phyloP scores from a whole-genome alignment of 148 eudicot species.

The Limonium bicolor region DNA sequence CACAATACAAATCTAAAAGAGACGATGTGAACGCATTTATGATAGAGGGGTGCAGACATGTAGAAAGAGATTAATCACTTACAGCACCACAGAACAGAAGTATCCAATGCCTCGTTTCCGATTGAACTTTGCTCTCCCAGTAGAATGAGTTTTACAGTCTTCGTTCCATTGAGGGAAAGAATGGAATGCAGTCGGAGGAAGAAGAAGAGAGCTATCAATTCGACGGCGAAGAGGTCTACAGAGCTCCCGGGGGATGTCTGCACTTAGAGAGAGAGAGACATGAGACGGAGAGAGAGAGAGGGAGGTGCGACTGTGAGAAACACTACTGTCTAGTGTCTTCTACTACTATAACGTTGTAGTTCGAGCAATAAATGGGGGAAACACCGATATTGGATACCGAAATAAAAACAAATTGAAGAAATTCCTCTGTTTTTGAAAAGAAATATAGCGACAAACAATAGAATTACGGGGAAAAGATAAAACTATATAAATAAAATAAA shows the following conservation, averaged over 20 bases:
- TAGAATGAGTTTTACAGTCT: background rate
- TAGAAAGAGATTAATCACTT: background rate
- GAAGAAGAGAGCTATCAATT: conserved; percentile 1
- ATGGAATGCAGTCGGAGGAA: background rate
- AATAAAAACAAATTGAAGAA: background rate
- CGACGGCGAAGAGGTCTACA: background rate
- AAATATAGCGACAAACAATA: conserved; percentile 1
- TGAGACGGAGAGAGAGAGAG: background rate
- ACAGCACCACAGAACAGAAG: background rate
- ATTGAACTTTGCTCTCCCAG: background rate
- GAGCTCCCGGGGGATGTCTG: no score
- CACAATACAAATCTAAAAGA: no score
- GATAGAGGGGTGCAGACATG: no score
- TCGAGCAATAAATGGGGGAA: conserved; percentile 5
- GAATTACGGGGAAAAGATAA: background rate
- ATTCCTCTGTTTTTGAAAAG: conserved; percentile 1
- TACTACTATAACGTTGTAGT: no score
- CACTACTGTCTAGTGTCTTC: no score
- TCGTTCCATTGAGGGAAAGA: background rate
- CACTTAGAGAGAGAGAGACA: conserved; percentile 3
- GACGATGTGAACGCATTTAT: no score
- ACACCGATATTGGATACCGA: background rate
- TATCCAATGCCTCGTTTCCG: no score
- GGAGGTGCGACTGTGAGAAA: background rate
- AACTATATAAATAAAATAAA: conserved; percentile 6